phyloP scores from a whole-genome alignment of 805 yeast species.

The Candida yuanshanica region DNA sequence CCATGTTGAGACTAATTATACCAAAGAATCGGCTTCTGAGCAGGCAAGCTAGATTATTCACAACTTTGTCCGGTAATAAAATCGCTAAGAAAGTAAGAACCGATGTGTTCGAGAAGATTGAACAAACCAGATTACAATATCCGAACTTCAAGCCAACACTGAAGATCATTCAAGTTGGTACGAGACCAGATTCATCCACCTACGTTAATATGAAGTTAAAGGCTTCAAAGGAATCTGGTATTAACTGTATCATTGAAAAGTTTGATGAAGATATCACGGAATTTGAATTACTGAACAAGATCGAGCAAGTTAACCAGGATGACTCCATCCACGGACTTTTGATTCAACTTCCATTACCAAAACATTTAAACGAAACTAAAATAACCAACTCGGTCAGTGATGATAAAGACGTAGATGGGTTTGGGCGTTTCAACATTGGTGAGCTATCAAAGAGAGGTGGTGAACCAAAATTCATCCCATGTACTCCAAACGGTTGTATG shows the following conservation, averaged over 20 bases:
- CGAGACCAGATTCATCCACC: slow-evolving; percentile 72
- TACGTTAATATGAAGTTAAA: slow-evolving; percentile 82
- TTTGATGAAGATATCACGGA: slow-evolving; percentile 60
- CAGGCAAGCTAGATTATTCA: slow-evolving; percentile 20
- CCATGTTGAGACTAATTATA: slow-evolving; percentile 1
- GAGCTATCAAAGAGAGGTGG: slow-evolving; percentile 88
- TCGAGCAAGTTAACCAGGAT: slow-evolving; percentile 66
- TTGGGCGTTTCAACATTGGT: slow-evolving; percentile 83
- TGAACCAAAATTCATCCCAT: slow-evolving; percentile 75
- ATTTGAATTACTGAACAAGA: slow-evolving; percentile 49
- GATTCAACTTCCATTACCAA: slow-evolving; percentile 87
- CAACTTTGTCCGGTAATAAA: slow-evolving; percentile 41
- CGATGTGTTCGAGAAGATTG: slow-evolving; percentile 35
- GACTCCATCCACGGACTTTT: slow-evolving; percentile 77
- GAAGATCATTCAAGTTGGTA: slow-evolving; percentile 73
- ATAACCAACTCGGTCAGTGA: slow-evolving; percentile 79
- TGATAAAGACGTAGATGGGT: slow-evolving; percentile 93
- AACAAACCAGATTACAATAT: slow-evolving; percentile 28
- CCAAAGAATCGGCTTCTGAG: slow-evolving; percentile 7
- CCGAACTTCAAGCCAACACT: slow-evolving; percentile 59
- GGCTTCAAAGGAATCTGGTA: slow-evolving; percentile 82
- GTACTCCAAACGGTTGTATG: slow-evolving; percentile 94
- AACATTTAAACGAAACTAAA: slow-evolving; percentile 66
- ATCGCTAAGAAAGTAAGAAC: slow-evolving; percentile 39
- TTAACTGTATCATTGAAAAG: slow-evolving; percentile 59